Conservation (phyloP, 495 filamentous ascomycete species). For the Entonaema liquescens region DNA sequence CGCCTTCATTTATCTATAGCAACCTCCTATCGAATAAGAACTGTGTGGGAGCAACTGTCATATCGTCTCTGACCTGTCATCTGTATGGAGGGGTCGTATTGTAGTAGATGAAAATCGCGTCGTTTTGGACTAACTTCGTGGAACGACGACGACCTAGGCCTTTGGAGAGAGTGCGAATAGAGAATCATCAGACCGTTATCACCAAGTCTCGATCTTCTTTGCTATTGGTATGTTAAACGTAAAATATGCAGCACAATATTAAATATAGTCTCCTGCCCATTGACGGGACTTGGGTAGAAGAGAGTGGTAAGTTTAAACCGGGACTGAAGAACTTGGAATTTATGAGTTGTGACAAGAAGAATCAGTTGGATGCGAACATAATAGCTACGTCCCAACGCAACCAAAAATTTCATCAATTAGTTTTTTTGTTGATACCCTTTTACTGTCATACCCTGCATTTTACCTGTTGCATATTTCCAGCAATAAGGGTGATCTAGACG, state of each 20-base stretch:
- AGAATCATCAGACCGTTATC: constrained; percentile 10
- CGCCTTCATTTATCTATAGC: constrained; percentile 11
- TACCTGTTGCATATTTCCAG: constrained; percentile 4
- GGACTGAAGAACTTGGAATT: constrained; percentile 1
- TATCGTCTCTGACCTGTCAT: constrained; percentile 23
- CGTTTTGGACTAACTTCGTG: constrained; percentile 1
- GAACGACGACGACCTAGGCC: constrained; percentile 3
- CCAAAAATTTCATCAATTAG: neutral
- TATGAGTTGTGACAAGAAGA: constrained; percentile 27
- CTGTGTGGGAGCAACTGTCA: constrained; percentile 9
- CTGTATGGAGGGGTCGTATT: neutral
- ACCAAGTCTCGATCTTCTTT: neutral
- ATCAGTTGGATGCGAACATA: constrained; percentile 4
- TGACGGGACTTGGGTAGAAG: constrained; percentile 11
- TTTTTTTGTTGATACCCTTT: constrained; percentile 7
- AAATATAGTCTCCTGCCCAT: neutral
- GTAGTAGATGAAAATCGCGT: neutral
- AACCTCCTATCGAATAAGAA: constrained; percentile 2
- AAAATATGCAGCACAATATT: constrained; percentile 13
- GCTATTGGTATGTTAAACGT: neutral
- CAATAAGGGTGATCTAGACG: constrained; percentile 4
- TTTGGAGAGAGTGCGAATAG: neutral
- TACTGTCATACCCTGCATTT: constrained; percentile 4
- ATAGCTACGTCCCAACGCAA: neutral
- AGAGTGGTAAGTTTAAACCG: neutral